Evolutionary conservation across 371 early-diverging fungal genomes (phyloP).

Genomic region (Mucor circinelloides): DNA sequence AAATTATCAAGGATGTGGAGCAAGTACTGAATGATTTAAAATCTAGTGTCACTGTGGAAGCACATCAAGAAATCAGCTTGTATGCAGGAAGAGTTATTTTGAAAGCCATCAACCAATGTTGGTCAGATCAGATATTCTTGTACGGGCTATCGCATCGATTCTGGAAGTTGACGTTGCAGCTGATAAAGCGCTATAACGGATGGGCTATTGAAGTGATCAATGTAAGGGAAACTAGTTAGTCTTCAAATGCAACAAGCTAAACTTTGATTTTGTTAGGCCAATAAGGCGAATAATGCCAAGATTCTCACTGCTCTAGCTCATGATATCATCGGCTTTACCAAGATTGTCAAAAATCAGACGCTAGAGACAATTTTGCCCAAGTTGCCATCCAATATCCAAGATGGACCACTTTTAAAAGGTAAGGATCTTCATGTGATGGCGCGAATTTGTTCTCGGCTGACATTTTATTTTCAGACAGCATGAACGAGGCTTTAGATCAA

Average conservation of each 20-base stretch:
- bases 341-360: constrained; percentile 10
- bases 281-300: neutral
- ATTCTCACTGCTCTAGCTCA: neutral
- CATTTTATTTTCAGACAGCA: constrained; percentile 29
- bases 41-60: constrained; percentile 7
- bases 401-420: constrained; percentile 37
- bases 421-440: neutral
- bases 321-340: neutral
- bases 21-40: constrained; percentile 29
- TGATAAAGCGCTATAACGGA: constrained; percentile 51
- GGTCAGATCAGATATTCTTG: constrained; percentile 70
- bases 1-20: constrained; percentile 57
- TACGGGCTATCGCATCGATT: constrained; percentile 66
- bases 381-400: constrained; percentile 39
- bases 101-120: constrained; percentile 61
- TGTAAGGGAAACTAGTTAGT: neutral
- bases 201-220: constrained; percentile 37
- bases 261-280: neutral
- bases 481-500: constrained; percentile 27
- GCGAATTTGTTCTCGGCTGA: neutral
- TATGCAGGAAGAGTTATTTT: constrained; percentile 56
- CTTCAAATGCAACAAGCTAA: neutral
- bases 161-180: constrained; percentile 79
- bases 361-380: constrained; percentile 34
- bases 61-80: constrained; percentile 21